These are phyloP conservation scores for Rhexocercosporidium sp. DNA, from an alignment of 2,329 filamentous ascomycete genomes.

Conservation along the genomic window DNA sequence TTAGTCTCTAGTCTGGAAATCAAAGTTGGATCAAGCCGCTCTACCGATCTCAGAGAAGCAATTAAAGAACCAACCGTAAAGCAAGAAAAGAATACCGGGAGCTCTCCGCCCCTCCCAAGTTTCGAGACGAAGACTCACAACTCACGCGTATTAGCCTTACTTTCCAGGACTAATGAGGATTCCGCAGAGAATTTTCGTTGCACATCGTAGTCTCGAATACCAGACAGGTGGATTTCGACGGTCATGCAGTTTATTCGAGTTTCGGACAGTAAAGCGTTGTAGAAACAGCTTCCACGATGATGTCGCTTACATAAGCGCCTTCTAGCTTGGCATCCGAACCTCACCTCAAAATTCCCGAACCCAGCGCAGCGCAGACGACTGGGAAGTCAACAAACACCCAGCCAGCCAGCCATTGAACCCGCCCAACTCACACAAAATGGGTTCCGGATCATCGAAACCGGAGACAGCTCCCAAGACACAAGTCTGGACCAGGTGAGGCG, in stretches of 20 bases:
- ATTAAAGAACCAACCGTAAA: too few species aligned
- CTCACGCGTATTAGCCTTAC: too few species aligned
- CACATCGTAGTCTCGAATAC: not conserved
- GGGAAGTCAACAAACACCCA: conserved; percentile 9
- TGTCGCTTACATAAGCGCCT: not conserved
- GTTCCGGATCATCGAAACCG: conserved; percentile 41
- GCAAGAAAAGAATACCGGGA: too few species aligned
- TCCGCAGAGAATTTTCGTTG: not conserved
- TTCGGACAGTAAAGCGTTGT: not conserved
- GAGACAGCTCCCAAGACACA: conserved; percentile 35
- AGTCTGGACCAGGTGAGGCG: conserved; percentile 39
- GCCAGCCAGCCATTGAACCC: conserved; percentile 25
- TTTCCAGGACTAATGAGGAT: not conserved
- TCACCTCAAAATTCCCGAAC: conserved; percentile 32
- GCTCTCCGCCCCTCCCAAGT: too few species aligned
- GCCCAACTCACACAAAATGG: conserved; percentile 34
- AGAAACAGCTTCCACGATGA: not conserved
- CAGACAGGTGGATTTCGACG: not conserved
- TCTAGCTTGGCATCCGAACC: conserved; percentile 1
- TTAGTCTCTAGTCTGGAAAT: too few species aligned
- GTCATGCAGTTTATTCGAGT: not conserved
- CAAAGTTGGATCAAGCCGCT: too few species aligned
- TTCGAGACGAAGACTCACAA: too few species aligned
- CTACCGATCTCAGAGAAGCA: too few species aligned
- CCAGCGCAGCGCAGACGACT: conserved; percentile 12